Percentiles rank a stretch among this genome's conserved stretches.
Conservation (phyloP, 768 basidiomycete species). For the Agrocybe pediades region DNA sequence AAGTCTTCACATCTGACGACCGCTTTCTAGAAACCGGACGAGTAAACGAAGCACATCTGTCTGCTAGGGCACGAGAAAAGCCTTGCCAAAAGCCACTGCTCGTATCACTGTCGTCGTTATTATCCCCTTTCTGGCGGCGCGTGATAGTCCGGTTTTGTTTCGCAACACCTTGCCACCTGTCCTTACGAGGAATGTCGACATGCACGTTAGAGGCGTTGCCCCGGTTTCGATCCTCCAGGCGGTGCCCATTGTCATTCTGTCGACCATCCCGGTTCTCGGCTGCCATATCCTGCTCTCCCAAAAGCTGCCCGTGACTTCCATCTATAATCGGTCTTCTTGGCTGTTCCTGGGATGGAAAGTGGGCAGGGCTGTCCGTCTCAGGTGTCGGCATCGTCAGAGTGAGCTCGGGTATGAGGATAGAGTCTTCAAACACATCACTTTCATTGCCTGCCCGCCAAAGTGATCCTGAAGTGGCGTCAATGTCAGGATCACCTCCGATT, state of each 20-base stretch:
- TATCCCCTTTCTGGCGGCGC: too few relatives aligned
- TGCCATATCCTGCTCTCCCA: background rate
- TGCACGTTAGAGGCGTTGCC: too few relatives aligned
- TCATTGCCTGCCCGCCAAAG: conserved; percentile 7
- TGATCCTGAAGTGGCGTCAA: conserved; percentile 6
- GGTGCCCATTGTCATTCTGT: too few relatives aligned
- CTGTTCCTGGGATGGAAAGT: background rate
- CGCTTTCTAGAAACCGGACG: background rate
- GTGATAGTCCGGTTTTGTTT: too few relatives aligned
- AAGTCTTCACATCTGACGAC: background rate
- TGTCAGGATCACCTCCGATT: background rate
- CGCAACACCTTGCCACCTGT: too few relatives aligned
- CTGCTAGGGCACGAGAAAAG: conserved; percentile 6
- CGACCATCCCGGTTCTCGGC: too few relatives aligned
- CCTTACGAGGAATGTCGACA: too few relatives aligned
- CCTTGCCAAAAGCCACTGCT: conserved; percentile 11
- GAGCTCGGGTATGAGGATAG: conserved; percentile 26
- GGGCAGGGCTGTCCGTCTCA: conserved; percentile 23
- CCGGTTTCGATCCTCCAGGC: too few relatives aligned
- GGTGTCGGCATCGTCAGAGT: conserved; percentile 35
- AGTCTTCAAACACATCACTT: conserved; percentile 7
- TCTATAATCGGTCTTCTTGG: conserved; percentile 2
- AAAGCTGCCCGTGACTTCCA: background rate
- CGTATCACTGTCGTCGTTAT: too few relatives aligned
- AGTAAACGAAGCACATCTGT: background rate